Percentiles rank a stretch among this genome's conserved stretches.
These are phyloP conservation scores for Aspergillus ibericus DNA, from an alignment of 2,329 filamentous ascomycete genomes.

Conservation along the genomic window DNA sequence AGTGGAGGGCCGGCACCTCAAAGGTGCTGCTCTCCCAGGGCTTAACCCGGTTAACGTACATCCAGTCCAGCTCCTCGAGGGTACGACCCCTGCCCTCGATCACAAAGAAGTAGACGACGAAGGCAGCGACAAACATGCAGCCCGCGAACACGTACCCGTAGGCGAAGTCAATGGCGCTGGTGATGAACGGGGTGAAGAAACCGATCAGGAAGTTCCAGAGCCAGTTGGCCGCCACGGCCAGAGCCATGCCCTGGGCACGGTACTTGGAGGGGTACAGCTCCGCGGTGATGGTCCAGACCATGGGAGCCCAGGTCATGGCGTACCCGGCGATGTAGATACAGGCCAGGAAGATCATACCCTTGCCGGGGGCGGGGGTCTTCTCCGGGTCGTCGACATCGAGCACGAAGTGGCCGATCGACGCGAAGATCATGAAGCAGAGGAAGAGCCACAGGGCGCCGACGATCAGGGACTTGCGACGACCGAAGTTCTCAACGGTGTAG, in stretches of 20 bases:
- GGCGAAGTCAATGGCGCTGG: conserved; percentile 66
- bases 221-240: conserved; percentile 81
- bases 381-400: conserved; percentile 41
- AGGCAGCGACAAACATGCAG: conserved; percentile 64
- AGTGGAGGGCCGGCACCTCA: conserved; percentile 26
- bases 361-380: conserved; percentile 53
- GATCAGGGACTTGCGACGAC: conserved; percentile 67
- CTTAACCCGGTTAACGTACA: conserved; percentile 64
- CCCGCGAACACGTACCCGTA: conserved; percentile 77
- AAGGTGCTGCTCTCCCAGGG: conserved; percentile 60
- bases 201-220: conserved; percentile 69
- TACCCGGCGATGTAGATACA: conserved; percentile 69
- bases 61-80: conserved; percentile 73
- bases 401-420: conserved; percentile 53
- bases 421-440: conserved; percentile 65
- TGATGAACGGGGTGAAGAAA: conserved; percentile 80
- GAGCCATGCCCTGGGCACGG: conserved; percentile 73
- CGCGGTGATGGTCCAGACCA: conserved; percentile 50
- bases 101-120: conserved; percentile 72
- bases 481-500: conserved; percentile 67
- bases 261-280: conserved; percentile 47
- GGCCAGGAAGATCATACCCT: conserved; percentile 69
- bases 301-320: conserved; percentile 68
- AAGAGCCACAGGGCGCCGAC: conserved; percentile 67
- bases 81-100: conserved; percentile 69